A percentile compares a stretch with the other conserved stretches of the same genome.
Conservation (phyloP, 345 rosid species). For the Litchi chinensis region DNA sequence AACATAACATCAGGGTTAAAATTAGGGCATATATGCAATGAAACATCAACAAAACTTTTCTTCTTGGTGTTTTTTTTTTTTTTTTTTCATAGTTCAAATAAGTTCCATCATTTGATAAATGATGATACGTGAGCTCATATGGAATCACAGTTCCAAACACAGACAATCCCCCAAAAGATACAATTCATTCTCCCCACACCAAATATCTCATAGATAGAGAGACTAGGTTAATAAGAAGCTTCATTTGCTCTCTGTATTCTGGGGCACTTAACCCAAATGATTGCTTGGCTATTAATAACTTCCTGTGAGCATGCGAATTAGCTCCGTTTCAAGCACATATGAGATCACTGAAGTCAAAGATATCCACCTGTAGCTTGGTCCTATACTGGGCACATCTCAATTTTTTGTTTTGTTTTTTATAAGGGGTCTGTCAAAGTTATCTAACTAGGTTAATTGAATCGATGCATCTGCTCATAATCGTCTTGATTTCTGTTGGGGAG, state of each 20-base stretch:
- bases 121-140: background rate
- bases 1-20: background rate
- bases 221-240: background rate
- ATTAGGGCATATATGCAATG: no score
- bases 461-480: constrained; percentile 46
- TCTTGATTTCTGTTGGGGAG: constrained; percentile 86
- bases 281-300: background rate
- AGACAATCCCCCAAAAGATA: background rate
- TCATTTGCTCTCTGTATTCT: background rate
- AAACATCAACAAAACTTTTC: background rate
- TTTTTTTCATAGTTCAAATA: background rate
- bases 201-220: background rate
- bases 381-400: background rate
- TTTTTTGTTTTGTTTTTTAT: background rate
- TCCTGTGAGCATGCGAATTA: background rate
- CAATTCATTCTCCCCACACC: background rate
- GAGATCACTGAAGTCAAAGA: background rate
- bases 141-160: background rate
- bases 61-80: background rate
- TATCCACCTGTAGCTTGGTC: background rate
- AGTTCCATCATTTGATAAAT: background rate
- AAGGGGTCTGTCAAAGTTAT: background rate
- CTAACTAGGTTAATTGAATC: background rate
- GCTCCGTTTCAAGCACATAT: background rate
- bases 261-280: background rate